Base-by-base conservation (phyloP, 768 basidiomycete genomes). In the Strobilomyces confusus region DNA sequence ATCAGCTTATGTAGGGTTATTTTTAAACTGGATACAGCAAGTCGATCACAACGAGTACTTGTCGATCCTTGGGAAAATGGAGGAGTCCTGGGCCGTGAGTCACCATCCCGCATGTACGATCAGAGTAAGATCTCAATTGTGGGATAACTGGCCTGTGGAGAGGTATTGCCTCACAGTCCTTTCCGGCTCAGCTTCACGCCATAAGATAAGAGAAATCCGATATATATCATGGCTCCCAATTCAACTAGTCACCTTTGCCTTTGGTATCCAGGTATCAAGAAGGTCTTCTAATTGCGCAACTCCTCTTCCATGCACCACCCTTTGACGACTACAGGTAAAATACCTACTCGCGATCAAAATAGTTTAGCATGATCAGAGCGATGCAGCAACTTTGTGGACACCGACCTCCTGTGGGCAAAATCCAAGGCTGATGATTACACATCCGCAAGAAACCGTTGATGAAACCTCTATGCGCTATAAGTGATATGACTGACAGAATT, bases 391-490 rank as follows among this genome's bases (percentile, higher is more conserved):
- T 8, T 4, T 26, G 26, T n/a, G 15, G 29, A 67, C 78, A 49
- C 29, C 29, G 54, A 87, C 87, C 87, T 73, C 87, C 87, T 1
- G 84, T 87, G 3, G 81, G 78, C 30, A 89, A 64, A 7, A 62
- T 46, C 63, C 78, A 82, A 14, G 52, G 55, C 1, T 64, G 62
- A 23, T 81, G 75, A 0, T 75, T 75, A 20, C 81, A 66, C 0
- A 74, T 70, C 3, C 63, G 67, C 61, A 87, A 60, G 51, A 26
- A 26, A 26, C 26, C 26, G 29, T 29, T 29, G 6, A 85, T 82
- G 53, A 83, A 77, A 0, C 84, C 86, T 9, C 79, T 75, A 62
- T 90, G 87, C 0, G 81, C 73, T 1, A 84, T 85, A 49, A 88
- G 76, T 7, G 84, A 83, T 19, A 88, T 77, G 52, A 79, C 88